Base-by-base conservation (phyloP, 345 rosid species). In the Salix suchowensis region DNA sequence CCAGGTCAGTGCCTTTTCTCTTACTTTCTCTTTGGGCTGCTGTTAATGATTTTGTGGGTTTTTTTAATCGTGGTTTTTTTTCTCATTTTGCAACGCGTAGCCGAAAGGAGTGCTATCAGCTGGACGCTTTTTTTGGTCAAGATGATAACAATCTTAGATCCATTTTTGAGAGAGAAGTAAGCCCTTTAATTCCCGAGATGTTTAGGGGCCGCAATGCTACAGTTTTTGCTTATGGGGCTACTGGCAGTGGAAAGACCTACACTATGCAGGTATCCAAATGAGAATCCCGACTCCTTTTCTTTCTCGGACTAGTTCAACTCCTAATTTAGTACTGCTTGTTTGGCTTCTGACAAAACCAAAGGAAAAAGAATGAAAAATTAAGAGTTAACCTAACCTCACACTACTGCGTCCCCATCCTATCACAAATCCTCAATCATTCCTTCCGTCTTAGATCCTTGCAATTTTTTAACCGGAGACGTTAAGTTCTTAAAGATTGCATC, bases 241-340 rank as follows among this genome's bases (percentile, higher is more conserved):
- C 98, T 4, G 98, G 98, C 42, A 96, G 97, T 61, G 99, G 97
- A 39, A 96, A 96, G 81, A 96, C 98, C 10, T 96, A 84, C 75
- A 89, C 97, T 0, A 96, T 96, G 99, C 99, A 91, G 98, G 99
- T 93, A 77, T 0, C 16, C 32, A 7, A 8, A 40, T 9, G 44
- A 40, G 44, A 40, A 10, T 40, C 13, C 12, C 44, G 12, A 11
- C 44, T 40, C 44, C 44, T 40, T 18, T 32, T 5, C 65, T 50
- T 26, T 23, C 54, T 50, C 28, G 36, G 8, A 50, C 3, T 1
- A 39, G 4, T 52, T 23, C 32, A 39, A n/a, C 54, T 36, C 55
- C 11, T 68, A 7, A 12, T 10, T 60, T 44, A 13, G 18, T 12
- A 3, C 48, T 0, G 16, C 48, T 44, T 44, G 48, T 44, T 44